Conservation (phyloP, 345 rosid genomes). For the Hibiscus syriacus region DNA sequence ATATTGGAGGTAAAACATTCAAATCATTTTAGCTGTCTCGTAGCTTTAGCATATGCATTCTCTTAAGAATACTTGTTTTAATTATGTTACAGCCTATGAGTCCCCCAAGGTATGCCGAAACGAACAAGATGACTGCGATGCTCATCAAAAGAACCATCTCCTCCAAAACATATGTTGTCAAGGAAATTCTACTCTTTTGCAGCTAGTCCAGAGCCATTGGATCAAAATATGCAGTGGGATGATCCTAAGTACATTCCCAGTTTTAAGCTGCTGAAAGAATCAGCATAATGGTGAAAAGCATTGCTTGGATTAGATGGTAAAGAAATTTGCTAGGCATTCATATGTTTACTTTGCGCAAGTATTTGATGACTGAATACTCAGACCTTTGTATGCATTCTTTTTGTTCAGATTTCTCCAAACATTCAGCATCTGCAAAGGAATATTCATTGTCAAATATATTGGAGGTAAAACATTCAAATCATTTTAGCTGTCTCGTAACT, state of each 20-base stretch:
- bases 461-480: neutral
- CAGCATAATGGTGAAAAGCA: too few relatives aligned
- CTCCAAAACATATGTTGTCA: neutral
- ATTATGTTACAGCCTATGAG: neutral
- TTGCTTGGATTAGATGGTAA: slow-evolving; percentile 36
- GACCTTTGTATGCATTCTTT: neutral
- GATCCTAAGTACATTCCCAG: too few relatives aligned
- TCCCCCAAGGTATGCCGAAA: slow-evolving; percentile 1
- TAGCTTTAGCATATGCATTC: neutral
- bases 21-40: neutral
- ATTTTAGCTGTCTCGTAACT: neutral
- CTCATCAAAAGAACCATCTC: neutral
- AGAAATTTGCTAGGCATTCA: neutral
- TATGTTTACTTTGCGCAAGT: neutral
- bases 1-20: neutral
- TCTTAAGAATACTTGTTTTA: neutral
- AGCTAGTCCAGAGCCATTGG: too few relatives aligned
- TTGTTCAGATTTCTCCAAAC: slow-evolving; percentile 1
- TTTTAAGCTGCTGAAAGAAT: too few relatives aligned
- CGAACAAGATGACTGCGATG: neutral
- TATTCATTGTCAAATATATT: too few relatives aligned
- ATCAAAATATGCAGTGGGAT: too few relatives aligned
- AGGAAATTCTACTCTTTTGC: too few relatives aligned
- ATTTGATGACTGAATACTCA: too few relatives aligned
- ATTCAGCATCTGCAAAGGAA: neutral